These are phyloP conservation scores for Gossypium schwendimanii DNA, from an alignment of 441 rosid species.

Conservation along the genomic window DNA sequence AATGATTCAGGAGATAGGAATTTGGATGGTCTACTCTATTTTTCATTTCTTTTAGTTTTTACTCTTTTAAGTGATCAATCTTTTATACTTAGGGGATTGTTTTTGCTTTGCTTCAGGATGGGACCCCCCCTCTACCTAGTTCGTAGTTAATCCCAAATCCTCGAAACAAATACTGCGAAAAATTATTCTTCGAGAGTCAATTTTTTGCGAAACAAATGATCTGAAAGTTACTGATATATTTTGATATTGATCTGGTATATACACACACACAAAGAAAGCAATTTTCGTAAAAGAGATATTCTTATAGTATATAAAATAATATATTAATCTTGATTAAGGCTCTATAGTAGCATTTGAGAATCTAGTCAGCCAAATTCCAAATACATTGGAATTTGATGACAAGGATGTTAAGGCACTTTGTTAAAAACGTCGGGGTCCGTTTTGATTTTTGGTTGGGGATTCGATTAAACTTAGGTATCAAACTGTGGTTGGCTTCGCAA, in stretches of 20 bases:
- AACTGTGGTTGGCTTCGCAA: not conserved
- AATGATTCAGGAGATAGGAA: not conserved
- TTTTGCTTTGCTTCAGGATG: too few relatives aligned
- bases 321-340: not conserved
- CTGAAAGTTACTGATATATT: too few relatives aligned
- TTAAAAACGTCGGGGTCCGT: not conserved
- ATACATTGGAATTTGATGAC: not conserved
- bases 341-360: not conserved
- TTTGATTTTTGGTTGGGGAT: not conserved
- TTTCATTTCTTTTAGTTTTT: not conserved
- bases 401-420: not conserved
- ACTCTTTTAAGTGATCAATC: too few relatives aligned
- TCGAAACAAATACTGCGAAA: too few relatives aligned
- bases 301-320: too few relatives aligned
- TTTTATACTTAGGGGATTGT: too few relatives aligned
- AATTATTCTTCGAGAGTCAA: too few relatives aligned
- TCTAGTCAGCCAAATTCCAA: not conserved
- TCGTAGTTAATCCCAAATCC: too few relatives aligned
- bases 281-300: not conserved
- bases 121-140: too few relatives aligned
- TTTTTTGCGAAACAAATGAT: too few relatives aligned
- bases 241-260: too few relatives aligned
- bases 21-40: too few relatives aligned
- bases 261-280: not conserved
- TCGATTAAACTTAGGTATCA: not conserved